A percentile compares a stretch with the other conserved stretches of the same genome.
Evolutionary conservation across 331 rosid genomes (phyloP).

Genomic region (Malus hybrid): DNA sequence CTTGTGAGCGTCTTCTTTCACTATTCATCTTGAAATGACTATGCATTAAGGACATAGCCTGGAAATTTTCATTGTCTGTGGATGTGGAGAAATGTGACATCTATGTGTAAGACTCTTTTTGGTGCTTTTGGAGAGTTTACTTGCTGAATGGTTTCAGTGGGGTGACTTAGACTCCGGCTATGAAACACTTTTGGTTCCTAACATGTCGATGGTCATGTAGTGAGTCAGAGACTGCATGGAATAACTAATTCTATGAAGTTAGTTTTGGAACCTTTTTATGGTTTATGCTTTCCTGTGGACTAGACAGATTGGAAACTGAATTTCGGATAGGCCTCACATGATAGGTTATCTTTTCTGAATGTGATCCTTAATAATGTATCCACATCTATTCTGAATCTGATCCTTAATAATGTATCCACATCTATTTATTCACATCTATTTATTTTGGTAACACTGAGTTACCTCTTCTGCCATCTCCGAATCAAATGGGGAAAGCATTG

Average conservation of each 20-base stretch:
- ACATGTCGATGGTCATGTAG: not conserved
- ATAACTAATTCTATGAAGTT: not conserved
- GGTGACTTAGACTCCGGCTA: not conserved
- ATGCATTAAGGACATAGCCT: not conserved
- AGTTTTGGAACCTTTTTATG: not conserved
- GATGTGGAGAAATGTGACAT: not conserved
- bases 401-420: too few species aligned
- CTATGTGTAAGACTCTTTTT: not conserved
- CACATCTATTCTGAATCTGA: too few species aligned
- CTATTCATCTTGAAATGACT: not conserved
- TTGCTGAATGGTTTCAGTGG: not conserved
- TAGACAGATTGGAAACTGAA: not conserved
- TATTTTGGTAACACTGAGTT: not conserved
- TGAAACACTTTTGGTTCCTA: not conserved
- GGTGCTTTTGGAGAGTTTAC: not conserved
- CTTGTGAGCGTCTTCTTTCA: not conserved
- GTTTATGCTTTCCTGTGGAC: not conserved
- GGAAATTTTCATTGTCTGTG: not conserved
- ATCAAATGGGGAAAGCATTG: not conserved
- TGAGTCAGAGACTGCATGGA: not conserved
- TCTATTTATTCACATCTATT: too few species aligned
- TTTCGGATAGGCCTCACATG: not conserved
- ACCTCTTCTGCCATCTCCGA: not conserved
- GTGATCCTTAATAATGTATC: not conserved
- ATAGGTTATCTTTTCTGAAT: not conserved